phyloP scores from a whole-genome alignment of 1,284 basidiomycete genomes.

The Trichosporon faecale region DNA sequence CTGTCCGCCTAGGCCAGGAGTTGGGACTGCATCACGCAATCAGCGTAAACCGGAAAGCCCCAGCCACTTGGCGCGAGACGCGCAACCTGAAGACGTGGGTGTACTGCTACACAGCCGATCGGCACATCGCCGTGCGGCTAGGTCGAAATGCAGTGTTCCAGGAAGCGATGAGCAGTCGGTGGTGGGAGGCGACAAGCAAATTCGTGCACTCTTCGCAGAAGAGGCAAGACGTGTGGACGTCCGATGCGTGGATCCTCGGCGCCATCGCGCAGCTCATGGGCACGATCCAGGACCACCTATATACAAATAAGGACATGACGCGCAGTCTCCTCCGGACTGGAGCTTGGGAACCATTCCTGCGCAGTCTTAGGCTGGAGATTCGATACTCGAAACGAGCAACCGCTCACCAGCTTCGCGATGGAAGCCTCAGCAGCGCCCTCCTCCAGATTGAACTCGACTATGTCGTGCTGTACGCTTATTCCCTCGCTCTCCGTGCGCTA shows the following conservation, averaged over 20 bases:
- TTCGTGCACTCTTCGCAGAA: neutral
- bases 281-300: conserved; percentile 20
- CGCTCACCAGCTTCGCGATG: conserved; percentile 11
- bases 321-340: neutral
- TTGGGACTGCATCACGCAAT: neutral
- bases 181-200: conserved; percentile 18
- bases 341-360: neutral
- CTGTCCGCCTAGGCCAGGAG: conserved; percentile 19
- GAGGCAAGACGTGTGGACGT: conserved; percentile 9
- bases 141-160: conserved; percentile 22
- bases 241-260: conserved; percentile 14
- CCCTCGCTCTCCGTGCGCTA: conserved; percentile 14
- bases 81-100: conserved; percentile 23
- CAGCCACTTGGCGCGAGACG: conserved; percentile 12
- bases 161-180: conserved; percentile 19
- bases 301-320: conserved; percentile 13
- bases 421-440: conserved; percentile 13
- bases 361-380: neutral
- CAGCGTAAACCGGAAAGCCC: neutral
- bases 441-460: conserved; percentile 21
- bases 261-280: conserved; percentile 15
- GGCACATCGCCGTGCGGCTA: conserved; percentile 16
- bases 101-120: conserved; percentile 20
- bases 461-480: conserved; percentile 19
- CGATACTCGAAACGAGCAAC: neutral